phyloP scores from a whole-genome alignment of 306 rosid genomes.

The Hippophae tibetana region DNA sequence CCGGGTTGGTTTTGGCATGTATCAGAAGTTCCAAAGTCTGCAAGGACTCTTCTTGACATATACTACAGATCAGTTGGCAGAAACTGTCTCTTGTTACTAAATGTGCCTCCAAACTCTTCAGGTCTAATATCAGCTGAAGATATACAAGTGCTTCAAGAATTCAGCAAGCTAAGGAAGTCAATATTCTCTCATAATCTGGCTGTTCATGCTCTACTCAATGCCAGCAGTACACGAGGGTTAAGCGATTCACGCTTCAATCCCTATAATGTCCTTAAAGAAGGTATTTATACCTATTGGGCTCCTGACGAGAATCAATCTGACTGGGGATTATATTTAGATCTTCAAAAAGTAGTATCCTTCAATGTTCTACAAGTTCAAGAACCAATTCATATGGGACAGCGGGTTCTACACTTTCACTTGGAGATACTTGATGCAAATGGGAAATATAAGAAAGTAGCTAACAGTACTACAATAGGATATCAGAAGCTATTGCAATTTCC shows the following conservation, averaged over 20 bases:
- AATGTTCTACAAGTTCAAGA: constrained; percentile 77
- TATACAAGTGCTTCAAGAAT: constrained; percentile 67
- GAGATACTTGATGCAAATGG: constrained; percentile 38
- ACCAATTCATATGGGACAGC: constrained; percentile 89
- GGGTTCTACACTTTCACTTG: constrained; percentile 63
- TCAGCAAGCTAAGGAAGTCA: constrained; percentile 46
- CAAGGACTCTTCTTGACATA: constrained; percentile 60
- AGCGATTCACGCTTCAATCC: constrained; percentile 42
- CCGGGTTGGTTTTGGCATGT: constrained; percentile 96
- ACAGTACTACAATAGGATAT: constrained; percentile 76
- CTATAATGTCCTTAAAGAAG: constrained; percentile 54
- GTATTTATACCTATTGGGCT: constrained; percentile 70
- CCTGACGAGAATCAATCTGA: constrained; percentile 45
- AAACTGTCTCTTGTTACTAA: constrained; percentile 64
- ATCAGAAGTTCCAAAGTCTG: constrained; percentile 69
- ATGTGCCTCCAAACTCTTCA: constrained; percentile 82
- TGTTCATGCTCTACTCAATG: constrained; percentile 31
- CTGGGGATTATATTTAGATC: constrained; percentile 55
- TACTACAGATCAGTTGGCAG: constrained; percentile 78
- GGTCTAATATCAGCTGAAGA: constrained; percentile 87
- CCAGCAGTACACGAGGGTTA: constrained; percentile 64
- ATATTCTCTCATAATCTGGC: constrained; percentile 74
- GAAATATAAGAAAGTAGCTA: constrained; percentile 45
- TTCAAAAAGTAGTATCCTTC: constrained; percentile 44
- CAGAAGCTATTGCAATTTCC: constrained; percentile 61